Evolutionary conservation across 2,329 filamentous ascomycete genomes (phyloP).

Genomic region (Cercospora sp.): DNA sequence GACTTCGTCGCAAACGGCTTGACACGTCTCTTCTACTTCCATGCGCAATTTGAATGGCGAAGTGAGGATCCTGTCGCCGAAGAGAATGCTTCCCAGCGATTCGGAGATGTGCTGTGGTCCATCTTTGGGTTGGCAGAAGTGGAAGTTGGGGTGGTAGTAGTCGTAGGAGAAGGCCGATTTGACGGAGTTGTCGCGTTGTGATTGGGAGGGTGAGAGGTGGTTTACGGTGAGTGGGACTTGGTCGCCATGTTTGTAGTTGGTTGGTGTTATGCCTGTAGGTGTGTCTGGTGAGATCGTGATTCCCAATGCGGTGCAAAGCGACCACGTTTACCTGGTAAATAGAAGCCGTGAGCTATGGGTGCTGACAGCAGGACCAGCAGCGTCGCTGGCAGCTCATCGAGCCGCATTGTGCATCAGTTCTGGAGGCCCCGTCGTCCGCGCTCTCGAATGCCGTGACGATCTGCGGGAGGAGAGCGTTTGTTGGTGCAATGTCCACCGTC

Average conservation of each 20-base stretch:
- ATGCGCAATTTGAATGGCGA: conserved; percentile 90
- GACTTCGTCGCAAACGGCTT: conserved; percentile 68
- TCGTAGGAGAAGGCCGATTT: conserved; percentile 95
- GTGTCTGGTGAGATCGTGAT: background rate
- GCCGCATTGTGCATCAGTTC: conserved; percentile 23
- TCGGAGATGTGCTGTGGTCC: conserved; percentile 80
- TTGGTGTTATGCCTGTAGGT: conserved; percentile 68
- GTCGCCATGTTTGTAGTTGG: conserved; percentile 80
- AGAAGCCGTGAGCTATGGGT: conserved; percentile 59
- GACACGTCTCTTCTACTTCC: conserved; percentile 84
- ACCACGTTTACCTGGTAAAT: conserved; percentile 69
- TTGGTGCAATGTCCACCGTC: conserved; percentile 7
- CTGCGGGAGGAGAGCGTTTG: background rate
- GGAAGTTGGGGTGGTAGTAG: conserved; percentile 87
- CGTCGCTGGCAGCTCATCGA: conserved; percentile 28
- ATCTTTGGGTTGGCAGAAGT: conserved; percentile 79
- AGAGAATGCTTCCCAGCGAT: conserved; percentile 91
- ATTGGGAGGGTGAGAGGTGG: conserved; percentile 81
- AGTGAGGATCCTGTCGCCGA: conserved; percentile 96
- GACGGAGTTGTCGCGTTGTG: conserved; percentile 73
- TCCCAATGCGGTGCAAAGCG: background rate
- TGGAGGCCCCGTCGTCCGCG: conserved; percentile 10
- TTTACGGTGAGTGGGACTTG: conserved; percentile 88
- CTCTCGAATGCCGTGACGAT: background rate
- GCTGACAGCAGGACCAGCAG: conserved; percentile 34